Evolutionary conservation across 768 basidiomycete genomes (phyloP), one percentile per base, ranked within the genome.

Genomic region (Tricholoma saponaceum): DNA sequence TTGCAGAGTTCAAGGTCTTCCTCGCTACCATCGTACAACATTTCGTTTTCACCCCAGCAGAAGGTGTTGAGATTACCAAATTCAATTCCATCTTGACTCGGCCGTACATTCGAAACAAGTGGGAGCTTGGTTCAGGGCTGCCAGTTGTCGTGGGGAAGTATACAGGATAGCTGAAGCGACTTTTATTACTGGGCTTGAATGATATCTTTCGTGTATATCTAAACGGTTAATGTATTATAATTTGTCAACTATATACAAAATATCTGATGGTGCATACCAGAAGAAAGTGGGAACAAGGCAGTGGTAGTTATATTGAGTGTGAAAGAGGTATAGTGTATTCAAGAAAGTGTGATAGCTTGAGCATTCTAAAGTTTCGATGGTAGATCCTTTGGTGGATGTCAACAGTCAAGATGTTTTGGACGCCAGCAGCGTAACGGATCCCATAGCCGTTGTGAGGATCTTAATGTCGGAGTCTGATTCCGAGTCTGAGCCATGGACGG

Each of bases 1-100:
- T 81, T 39, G 62, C 74, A 10, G 78, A 83, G 66, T 79, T 78
- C 57, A 84, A 84, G 64, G 66, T 78, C 33, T 79, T 83, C 69
- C 62, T 84, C 14, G 74, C 75, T 2, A 72, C 72, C 2, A 67
- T 83, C 6, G 59, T 83, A 9, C 73, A 75, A 3, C 69, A 71
- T 14, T 83, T 82, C 56, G 70, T 72, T 43, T 83, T 84, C 60
- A 63, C 65, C 32, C 76, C 80, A 2, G 74, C 69, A 0, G 73
- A 74, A 26, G 74, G 68, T 3, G 58, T 74, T 13, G 60, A 71
- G 35, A 78, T 84, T 32, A 67, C 66, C 52, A 83, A 80, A 66
- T 76, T 69, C 57, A 83, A 81, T 58, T 70, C 75, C 0, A 76
- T 83, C 28, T 60, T 83, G 33, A 83, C 80, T 0, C 66, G 79